Conservation (phyloP, 805 yeast genomes). For the Barnettozyma sp. region DNA sequence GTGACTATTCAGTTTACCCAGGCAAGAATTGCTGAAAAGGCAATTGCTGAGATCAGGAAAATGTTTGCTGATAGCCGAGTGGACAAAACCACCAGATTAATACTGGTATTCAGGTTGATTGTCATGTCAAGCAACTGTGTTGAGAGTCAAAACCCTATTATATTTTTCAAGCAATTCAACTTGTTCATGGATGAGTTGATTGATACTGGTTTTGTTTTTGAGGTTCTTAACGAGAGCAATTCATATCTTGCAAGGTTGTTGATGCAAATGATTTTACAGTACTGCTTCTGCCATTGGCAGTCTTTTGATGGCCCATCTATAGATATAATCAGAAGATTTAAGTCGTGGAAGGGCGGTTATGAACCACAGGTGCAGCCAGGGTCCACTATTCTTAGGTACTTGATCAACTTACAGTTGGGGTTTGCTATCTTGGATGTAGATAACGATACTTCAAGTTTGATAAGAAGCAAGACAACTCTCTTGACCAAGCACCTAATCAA, state of each 20-base stretch:
- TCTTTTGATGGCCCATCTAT: conserved; percentile 20
- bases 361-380: conserved; percentile 29
- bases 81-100: conserved; percentile 24
- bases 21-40: conserved; percentile 24
- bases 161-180: conserved; percentile 33
- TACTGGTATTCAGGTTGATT: conserved; percentile 29
- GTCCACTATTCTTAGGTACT: conserved; percentile 27
- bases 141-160: conserved; percentile 29
- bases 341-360: conserved; percentile 27
- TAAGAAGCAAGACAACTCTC: conserved; percentile 16
- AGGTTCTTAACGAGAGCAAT: conserved; percentile 23
- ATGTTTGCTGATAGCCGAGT: conserved; percentile 7
- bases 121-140: conserved; percentile 29
- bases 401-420: conserved; percentile 32
- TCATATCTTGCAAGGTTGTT: conserved; percentile 26
- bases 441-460: conserved; percentile 10
- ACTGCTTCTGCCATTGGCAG: conserved; percentile 41
- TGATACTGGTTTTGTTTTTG: conserved; percentile 32
- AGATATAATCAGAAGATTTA: conserved; percentile 21
- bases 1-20: conserved; percentile 17
- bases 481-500: conserved; percentile 18
- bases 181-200: conserved; percentile 34
- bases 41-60: conserved; percentile 20
- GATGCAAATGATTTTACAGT: conserved; percentile 36
- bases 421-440: conserved; percentile 21